phyloP scores from a whole-genome alignment of 306 rosid species.

The Fragaria ananassa region DNA sequence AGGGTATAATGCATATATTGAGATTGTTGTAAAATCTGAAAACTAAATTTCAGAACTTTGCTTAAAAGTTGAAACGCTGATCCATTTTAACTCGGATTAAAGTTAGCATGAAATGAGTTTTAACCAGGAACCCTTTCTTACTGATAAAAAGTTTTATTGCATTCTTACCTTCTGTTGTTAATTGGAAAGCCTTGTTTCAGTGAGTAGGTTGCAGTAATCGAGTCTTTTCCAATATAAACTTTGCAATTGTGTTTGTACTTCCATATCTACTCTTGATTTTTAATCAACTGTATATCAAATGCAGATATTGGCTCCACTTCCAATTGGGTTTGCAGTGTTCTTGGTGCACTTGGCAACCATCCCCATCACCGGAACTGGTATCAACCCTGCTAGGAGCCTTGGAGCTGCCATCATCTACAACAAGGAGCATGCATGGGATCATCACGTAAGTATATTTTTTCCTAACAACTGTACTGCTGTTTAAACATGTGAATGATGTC shows the following conservation, averaged over 20 bases:
- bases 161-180: too few relatives aligned
- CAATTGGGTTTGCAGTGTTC: conserved; percentile 46
- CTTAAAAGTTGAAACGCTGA: not conserved
- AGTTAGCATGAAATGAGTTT: too few relatives aligned
- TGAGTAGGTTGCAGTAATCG: too few relatives aligned
- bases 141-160: too few relatives aligned
- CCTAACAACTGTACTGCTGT: not conserved
- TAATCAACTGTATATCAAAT: not conserved
- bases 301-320: conserved; percentile 50
- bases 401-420: conserved; percentile 45
- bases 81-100: too few relatives aligned
- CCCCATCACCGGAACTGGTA: conserved; percentile 44
- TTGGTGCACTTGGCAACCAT: conserved; percentile 49
- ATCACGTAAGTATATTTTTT: conserved; percentile 26
- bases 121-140: too few relatives aligned
- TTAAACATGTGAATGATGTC: not conserved
- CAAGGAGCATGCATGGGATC: conserved; percentile 41
- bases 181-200: too few relatives aligned
- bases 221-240: not conserved
- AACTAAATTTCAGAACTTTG: not conserved
- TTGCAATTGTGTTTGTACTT: not conserved
- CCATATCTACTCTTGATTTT: not conserved
- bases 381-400: conserved; percentile 51
- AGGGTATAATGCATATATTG: not conserved
- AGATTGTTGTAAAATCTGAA: not conserved